These are phyloP conservation scores for Lodderomyces orthopsilosis DNA, from an alignment of 1,139 yeast genomes.

Conservation along the genomic window DNA sequence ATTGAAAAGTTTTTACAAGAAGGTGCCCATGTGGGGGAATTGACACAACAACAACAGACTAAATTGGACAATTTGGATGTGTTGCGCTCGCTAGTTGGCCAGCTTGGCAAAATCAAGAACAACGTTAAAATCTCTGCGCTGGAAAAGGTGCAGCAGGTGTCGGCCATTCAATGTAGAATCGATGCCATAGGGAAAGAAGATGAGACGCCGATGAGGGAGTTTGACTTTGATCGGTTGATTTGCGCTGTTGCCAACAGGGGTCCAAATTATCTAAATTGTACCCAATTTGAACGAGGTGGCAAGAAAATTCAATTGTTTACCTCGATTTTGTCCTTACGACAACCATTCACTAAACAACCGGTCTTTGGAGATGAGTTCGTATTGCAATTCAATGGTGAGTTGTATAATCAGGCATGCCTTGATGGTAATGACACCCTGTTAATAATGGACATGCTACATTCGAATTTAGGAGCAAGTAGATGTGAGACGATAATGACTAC, in stretches of 20 bases:
- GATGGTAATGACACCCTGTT: slow-evolving; percentile 34
- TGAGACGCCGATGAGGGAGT: slow-evolving; percentile 17
- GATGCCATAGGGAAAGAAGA: slow-evolving; percentile 14
- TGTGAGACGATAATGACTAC: slow-evolving; percentile 29
- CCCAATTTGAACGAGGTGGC: slow-evolving; percentile 14
- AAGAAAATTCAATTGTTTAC: slow-evolving; percentile 43
- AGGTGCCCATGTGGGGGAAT: slow-evolving; percentile 17
- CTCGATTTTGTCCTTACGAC: slow-evolving; percentile 74
- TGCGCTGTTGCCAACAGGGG: slow-evolving; percentile 53
- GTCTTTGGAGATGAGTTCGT: slow-evolving; percentile 22
- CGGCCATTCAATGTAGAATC: slow-evolving; percentile 17
- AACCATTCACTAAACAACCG: slow-evolving; percentile 79
- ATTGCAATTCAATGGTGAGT: slow-evolving; percentile 85
- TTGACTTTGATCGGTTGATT: slow-evolving; percentile 20
- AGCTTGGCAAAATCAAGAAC: slow-evolving; percentile 26
- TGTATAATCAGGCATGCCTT: slow-evolving; percentile 59
- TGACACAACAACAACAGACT: slow-evolving; percentile 21
- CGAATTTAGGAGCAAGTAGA: slow-evolving; percentile 13
- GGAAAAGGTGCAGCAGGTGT: slow-evolving; percentile 16
- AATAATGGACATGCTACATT: slow-evolving; percentile 21
- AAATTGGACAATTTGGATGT: slow-evolving; percentile 27
- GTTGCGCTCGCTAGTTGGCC: slow-evolving; percentile 22
- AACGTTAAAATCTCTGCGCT: slow-evolving; percentile 22
- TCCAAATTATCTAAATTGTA: slow-evolving; percentile 41
- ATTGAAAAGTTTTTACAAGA: slow-evolving; percentile 16